phyloP scores from a whole-genome alignment of 2,329 filamentous ascomycete genomes.

The Xylaria arbuscula region DNA sequence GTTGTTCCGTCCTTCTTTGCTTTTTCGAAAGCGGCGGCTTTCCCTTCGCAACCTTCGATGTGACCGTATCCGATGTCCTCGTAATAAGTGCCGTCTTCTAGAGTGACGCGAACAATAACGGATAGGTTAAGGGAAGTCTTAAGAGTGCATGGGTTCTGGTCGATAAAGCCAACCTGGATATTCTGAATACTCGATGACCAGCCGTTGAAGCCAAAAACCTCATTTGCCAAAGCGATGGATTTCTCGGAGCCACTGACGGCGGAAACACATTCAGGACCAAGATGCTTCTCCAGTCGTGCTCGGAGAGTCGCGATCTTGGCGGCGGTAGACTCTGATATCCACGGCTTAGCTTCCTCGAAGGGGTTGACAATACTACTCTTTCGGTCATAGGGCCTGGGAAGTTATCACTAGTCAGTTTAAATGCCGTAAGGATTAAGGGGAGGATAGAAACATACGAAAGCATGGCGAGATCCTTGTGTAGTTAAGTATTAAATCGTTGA shows the following conservation, averaged over 20 bases:
- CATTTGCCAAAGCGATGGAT: conserved; percentile 75
- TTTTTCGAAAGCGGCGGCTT: conserved; percentile 96
- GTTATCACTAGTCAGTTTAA: too few species aligned
- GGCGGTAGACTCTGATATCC: conserved; percentile 86
- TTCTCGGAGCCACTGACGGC: conserved; percentile 90
- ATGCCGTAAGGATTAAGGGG: too few species aligned
- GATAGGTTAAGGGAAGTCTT: conserved; percentile 88
- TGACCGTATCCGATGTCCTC: conserved; percentile 98
- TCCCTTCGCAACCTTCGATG: conserved; percentile 95
- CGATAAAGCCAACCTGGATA: conserved; percentile 94
- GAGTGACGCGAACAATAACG: conserved; percentile 88
- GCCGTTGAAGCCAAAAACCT: conserved; percentile 52
- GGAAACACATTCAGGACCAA: conserved; percentile 96
- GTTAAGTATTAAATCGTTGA: too few species aligned
- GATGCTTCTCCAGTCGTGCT: conserved; percentile 86
- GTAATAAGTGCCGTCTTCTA: conserved; percentile 94
- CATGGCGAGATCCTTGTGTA: too few species aligned
- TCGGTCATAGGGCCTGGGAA: conserved; percentile 78
- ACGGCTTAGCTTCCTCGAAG: conserved; percentile 77
- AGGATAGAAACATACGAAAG: too few species aligned
- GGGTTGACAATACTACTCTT: conserved; percentile 76
- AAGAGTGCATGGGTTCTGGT: conserved; percentile 81
- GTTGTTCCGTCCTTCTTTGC: conserved; percentile 98
- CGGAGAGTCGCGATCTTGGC: conserved; percentile 89
- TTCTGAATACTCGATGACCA: conserved; percentile 98